phyloP scores from a whole-genome alignment of 2,329 filamentous ascomycete genomes.

The Talaromyces sp. region DNA sequence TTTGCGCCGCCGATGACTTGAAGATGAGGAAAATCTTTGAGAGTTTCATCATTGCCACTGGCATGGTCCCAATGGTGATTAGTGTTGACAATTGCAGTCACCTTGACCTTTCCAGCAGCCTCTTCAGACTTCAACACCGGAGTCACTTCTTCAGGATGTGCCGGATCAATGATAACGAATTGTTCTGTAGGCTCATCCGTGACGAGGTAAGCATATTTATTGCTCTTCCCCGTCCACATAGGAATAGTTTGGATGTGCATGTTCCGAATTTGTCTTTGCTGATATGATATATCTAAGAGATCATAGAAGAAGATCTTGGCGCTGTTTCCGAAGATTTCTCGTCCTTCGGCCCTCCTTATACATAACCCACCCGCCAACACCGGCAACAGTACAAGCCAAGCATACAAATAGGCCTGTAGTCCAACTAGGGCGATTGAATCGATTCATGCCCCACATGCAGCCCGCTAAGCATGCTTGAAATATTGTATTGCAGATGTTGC shows the following conservation, averaged over 20 bases:
- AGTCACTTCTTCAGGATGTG: slow-evolving; percentile 53
- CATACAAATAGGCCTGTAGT: no score
- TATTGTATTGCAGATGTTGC: no score
- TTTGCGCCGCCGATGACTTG: slow-evolving; percentile 84
- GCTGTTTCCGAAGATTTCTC: no score
- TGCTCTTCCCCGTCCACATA: slow-evolving; percentile 47
- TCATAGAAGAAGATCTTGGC: no score
- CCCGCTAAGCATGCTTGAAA: no score
- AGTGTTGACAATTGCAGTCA: slow-evolving; percentile 90
- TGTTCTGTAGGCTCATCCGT: slow-evolving; percentile 49
- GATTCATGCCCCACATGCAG: no score
- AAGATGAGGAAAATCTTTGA: slow-evolving; percentile 59
- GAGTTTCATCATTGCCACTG: slow-evolving; percentile 79
- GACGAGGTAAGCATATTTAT: slow-evolving; percentile 54
- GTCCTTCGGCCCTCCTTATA: no score
- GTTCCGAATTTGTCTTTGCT: slow-evolving; percentile 22
- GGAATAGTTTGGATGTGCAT: slow-evolving; percentile 55
- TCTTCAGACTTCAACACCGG: slow-evolving; percentile 71
- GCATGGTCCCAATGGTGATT: slow-evolving; percentile 96
- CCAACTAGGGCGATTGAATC: no score
- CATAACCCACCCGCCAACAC: no score
- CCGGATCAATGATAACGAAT: slow-evolving; percentile 51
- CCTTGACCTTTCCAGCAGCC: slow-evolving; percentile 67
- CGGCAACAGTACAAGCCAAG: no score
- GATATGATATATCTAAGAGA: background rate